Percentiles rank a stretch among this genome's conserved stretches.
Evolutionary conservation across 2,329 filamentous ascomycete species (phyloP).

Genomic region (Fusarium nurragi): DNA sequence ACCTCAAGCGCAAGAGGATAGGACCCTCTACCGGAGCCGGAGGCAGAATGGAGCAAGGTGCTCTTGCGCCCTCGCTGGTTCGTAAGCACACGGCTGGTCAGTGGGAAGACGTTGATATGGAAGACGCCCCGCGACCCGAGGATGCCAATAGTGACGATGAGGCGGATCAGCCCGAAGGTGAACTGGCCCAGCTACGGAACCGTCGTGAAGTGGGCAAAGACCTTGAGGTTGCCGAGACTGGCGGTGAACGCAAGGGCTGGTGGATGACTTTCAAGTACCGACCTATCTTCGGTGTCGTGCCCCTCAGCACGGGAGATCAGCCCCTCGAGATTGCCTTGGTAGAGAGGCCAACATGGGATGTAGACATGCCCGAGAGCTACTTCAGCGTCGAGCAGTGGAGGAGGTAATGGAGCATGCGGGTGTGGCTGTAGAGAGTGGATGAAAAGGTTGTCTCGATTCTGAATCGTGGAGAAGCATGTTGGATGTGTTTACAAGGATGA

Average conservation of each 20-base stretch:
- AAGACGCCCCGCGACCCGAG: constrained; percentile 50
- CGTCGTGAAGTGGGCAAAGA: constrained; percentile 34
- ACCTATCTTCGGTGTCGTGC: constrained; percentile 81
- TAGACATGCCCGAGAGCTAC: constrained; percentile 79
- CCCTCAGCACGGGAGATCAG: constrained; percentile 52
- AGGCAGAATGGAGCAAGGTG: constrained; percentile 59
- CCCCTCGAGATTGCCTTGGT: constrained; percentile 84
- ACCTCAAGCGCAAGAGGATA: constrained; percentile 64
- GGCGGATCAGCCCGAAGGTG: constrained; percentile 48
- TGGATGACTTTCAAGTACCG: constrained; percentile 96
- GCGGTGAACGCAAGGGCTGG: constrained; percentile 53
- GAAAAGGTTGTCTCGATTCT: constrained; percentile 6
- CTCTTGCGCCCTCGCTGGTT: constrained; percentile 56
- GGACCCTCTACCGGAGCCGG: constrained; percentile 62
- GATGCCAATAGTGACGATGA: constrained; percentile 52
- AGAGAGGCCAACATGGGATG: constrained; percentile 85
- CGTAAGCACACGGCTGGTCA: constrained; percentile 54
- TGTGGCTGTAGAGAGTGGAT: not conserved
- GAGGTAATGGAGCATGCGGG: constrained; percentile 42
- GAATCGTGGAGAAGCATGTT: constrained; percentile 6
- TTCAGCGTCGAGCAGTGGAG: constrained; percentile 66
- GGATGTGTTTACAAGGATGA: constrained; percentile 18
- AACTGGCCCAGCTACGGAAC: constrained; percentile 50
- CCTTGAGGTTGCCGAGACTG: constrained; percentile 35
- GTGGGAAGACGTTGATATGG: constrained; percentile 52